Evolutionary conservation across 768 basidiomycete species (phyloP), one percentile per base, ranked within the genome.

Genomic region (Leccinum incarnatum): DNA sequence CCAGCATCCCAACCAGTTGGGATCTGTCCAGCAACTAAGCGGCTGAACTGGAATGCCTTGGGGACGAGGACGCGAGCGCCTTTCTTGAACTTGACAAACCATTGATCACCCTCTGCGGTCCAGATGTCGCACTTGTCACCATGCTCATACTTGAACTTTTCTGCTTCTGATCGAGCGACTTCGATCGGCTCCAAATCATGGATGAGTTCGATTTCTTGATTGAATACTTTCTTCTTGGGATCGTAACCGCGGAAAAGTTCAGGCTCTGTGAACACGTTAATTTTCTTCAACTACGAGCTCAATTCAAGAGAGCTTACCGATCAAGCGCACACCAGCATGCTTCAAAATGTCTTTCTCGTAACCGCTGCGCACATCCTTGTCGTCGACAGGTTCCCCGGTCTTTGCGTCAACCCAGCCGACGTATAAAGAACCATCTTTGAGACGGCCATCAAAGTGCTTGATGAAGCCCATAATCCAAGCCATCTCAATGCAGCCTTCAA

Each of bases 361-460:
- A 54, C 88, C 90, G 32, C 88, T 87, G 60, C 89, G 87, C 62
- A 98, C 89, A 64, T 99, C 97, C 78, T 98, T 98, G 77, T 98
- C 97, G 69, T 98, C 96, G 36, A 99, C 89, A 7, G 97, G 94
- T 62, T 98, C 95, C 47, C 79, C 83, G 14, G 89, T 85, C 81
- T 97, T 96, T 69, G 87, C 86, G 69, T 98, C 96, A 51, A 98
- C 95, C 97, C 97, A 99, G 34, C 97, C 97, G 65, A 99, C 96
- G 69, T 98, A 90, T 32, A 96, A 81, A 32, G 91, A 84, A 47
- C 93, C 94, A 65, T 91, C 86, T 77, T 96, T 95, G 65, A 98
- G 83, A 58, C 94, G 94, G 17, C 97, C 97, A 65, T 99, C 93
- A 75, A 98, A 96, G 79, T 99, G 95, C 75, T 95, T 97, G 83